Evolutionary conservation across 2,329 filamentous ascomycete genomes (phyloP), one percentile per base, ranked within the genome.

Genomic region (Lachnellula suecica): DNA sequence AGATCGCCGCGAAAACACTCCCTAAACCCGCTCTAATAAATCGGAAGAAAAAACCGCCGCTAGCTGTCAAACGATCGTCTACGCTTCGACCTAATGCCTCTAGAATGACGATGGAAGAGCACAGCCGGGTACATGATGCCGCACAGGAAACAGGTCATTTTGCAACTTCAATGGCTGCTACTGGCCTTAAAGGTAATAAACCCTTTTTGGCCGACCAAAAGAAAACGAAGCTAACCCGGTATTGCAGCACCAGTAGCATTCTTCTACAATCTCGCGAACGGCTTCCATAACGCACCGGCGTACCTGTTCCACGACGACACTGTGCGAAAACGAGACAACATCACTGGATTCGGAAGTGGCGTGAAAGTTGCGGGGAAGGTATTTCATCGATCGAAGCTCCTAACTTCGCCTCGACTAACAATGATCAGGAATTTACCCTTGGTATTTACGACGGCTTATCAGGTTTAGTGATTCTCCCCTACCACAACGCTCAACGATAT

Each of bases 211-310:
- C 19, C 11, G 5, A 4, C 2, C 3, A 11, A 11, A 23, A 22
- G 11, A 8, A 23, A 19, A 23, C 7, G n/a, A 15, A 27, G 9
- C 22, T 47, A 24, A 24, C 7, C 27, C 41, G 17, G 20, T 17
- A 15, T 23, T 35, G 19, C 22, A 54, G 54, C 56, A 4, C 63
- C 65, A 10, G 57, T 63, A 35, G 54, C 57, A 51, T 79, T 83
- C 1, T 85, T 85, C 0, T 77, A 85, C 52, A 78, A 85, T 55
- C 68, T 88, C 2, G 82, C 82, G 0, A 83, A 87, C 60, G 85
- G 85, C 1, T 88, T 87, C 58, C 85, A 88, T 65, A 88, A 88
- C 57, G 84, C 83, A 0, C 85, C 85, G 0, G 78, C 83, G 2
- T 62, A 61, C 37, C 73, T 88, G 0, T 89, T 88, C 59, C 84